Conservation (phyloP, 257 asterid genomes). For the Nicotiana paniculata region DNA sequence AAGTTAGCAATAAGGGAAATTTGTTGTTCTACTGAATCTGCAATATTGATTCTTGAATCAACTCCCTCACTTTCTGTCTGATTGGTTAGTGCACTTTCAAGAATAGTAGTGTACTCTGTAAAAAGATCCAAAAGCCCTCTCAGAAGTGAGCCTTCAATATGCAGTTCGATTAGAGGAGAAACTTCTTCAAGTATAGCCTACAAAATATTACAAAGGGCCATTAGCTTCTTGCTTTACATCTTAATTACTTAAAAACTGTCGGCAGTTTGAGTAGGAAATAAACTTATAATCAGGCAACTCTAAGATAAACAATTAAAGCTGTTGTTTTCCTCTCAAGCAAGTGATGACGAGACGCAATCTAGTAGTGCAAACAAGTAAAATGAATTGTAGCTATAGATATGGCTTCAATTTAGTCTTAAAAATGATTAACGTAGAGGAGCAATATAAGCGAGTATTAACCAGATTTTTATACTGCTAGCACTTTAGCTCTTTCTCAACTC, state of each 20-base stretch:
- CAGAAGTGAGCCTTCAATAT: conserved; percentile 58
- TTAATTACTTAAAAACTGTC: not conserved
- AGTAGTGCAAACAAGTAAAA: not conserved
- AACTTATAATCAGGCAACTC: not conserved
- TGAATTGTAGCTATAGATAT: not conserved
- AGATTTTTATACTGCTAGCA: not conserved
- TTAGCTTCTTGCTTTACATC: conserved; percentile 3
- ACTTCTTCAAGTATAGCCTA: conserved; percentile 23
- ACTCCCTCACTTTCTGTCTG: conserved; percentile 20
- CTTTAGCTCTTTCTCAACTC: not conserved
- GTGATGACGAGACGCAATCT: not conserved
- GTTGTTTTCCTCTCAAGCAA: not conserved
- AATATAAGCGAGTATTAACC: not conserved
- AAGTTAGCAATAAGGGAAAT: conserved; percentile 50
- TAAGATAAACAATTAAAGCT: not conserved
- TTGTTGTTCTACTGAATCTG: conserved; percentile 39
- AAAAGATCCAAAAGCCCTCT: conserved; percentile 48
- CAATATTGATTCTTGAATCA: conserved; percentile 25
- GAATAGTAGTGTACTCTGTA: conserved; percentile 32
- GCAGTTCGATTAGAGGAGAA: conserved; percentile 40
- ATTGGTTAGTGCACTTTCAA: conserved; percentile 41
- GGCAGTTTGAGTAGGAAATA: not conserved
- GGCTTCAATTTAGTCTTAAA: not conserved
- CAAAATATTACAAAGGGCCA: not conserved
- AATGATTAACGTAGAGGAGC: not conserved